These are phyloP conservation scores for Beta vulgaris DNA, from an alignment of 148 eudicot species.

Conservation along the genomic window DNA sequence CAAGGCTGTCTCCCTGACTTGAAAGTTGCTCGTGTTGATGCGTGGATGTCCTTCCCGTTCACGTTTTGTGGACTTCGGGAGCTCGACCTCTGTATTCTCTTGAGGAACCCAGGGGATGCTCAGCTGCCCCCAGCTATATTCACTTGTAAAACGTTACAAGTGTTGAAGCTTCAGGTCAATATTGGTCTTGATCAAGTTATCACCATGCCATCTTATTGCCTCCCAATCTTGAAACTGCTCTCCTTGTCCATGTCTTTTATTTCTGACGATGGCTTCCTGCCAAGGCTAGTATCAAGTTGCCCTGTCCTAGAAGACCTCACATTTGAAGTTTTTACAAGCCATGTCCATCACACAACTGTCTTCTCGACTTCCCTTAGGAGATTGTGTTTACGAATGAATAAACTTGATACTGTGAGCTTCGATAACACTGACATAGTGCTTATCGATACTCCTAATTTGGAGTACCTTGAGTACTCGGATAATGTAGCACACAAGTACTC, in stretches of 20 bases:
- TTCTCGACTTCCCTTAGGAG: conserved; percentile 1
- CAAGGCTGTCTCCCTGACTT: background rate
- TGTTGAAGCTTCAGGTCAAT: conserved; percentile 1
- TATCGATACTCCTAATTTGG: conserved; percentile 26
- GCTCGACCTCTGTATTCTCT: background rate
- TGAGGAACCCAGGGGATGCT: background rate
- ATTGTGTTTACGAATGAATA: background rate
- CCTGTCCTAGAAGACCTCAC: conserved; percentile 26
- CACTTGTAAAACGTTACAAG: background rate
- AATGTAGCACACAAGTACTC: background rate
- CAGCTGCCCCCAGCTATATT: background rate
- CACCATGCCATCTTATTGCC: conserved; percentile 11
- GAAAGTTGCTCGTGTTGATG: background rate
- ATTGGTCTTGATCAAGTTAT: background rate
- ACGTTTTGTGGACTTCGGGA: background rate
- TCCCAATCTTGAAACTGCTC: conserved; percentile 18
- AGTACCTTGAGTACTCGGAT: background rate
- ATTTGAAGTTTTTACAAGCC: background rate
- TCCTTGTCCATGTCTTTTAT: background rate
- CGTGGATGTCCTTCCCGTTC: background rate
- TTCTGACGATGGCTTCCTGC: conserved; percentile 4
- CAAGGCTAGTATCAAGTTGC: conserved; percentile 19
- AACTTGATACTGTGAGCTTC: background rate
- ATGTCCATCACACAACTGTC: background rate
- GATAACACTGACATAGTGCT: background rate